A percentile compares a stretch with the other conserved stretches of the same genome.
Evolutionary conservation across 2,329 filamentous ascomycete species (phyloP).

Genomic region (Cytospora piceae): DNA sequence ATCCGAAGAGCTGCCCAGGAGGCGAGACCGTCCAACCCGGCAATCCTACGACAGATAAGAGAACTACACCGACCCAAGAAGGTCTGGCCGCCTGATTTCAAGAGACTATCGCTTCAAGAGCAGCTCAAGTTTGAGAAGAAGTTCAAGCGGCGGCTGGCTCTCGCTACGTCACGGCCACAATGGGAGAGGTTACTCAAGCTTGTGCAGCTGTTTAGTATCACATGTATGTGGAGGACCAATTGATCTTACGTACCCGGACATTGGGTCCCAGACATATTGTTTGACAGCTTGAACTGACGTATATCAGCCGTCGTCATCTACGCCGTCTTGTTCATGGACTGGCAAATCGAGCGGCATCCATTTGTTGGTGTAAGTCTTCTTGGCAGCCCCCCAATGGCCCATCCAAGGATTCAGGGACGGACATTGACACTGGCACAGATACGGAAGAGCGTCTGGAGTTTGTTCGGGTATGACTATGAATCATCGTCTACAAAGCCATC

Average conservation of each 20-base stretch:
- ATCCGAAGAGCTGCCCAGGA: slow-evolving; percentile 45
- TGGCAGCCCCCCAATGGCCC: slow-evolving; percentile 12
- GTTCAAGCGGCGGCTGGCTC: slow-evolving; percentile 70
- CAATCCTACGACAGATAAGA: slow-evolving; percentile 32
- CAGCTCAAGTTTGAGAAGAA: slow-evolving; percentile 80
- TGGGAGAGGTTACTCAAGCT: slow-evolving; percentile 70
- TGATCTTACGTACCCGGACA: too few relatives aligned
- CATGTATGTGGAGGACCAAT: slow-evolving; percentile 49
- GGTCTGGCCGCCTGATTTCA: slow-evolving; percentile 78
- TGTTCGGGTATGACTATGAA: slow-evolving; percentile 26
- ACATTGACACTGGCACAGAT: slow-evolving; percentile 31
- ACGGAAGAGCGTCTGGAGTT: slow-evolving; percentile 35
- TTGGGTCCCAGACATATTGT: not conserved
- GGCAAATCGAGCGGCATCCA: slow-evolving; percentile 50
- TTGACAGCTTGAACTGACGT: not conserved
- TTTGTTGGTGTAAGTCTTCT: slow-evolving; percentile 50
- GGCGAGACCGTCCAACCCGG: slow-evolving; percentile 35
- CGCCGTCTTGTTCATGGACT: slow-evolving; percentile 65
- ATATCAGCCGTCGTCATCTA: slow-evolving; percentile 56
- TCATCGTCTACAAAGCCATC: slow-evolving; percentile 9
- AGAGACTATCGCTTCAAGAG: slow-evolving; percentile 69
- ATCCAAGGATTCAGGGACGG: slow-evolving; percentile 18
- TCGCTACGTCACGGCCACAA: slow-evolving; percentile 63
- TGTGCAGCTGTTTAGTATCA: slow-evolving; percentile 62
- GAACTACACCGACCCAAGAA: slow-evolving; percentile 70